phyloP scores from a whole-genome alignment of 108 stramenopile species.

The Nannochloropsis oceanica region DNA sequence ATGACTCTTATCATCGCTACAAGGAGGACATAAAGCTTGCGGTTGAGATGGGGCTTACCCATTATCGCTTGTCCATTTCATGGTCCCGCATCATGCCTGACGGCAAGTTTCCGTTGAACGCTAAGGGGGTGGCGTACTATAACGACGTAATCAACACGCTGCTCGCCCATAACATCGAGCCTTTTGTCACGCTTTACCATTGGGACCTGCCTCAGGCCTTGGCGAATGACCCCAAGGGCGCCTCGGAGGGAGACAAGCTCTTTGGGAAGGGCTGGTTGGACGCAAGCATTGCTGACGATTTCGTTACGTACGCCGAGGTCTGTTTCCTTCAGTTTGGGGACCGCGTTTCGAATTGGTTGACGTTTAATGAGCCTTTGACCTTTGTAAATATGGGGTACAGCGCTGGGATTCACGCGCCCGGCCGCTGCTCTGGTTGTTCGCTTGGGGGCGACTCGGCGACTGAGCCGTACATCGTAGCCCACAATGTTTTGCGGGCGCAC shows the following conservation, averaged over 20 bases:
- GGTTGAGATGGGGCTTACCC: slow-evolving; percentile 57
- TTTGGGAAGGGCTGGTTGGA: slow-evolving; percentile 32
- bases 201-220: slow-evolving; percentile 83
- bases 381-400: slow-evolving; percentile 63
- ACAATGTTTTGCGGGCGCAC: slow-evolving; percentile 64
- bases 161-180: slow-evolving; percentile 56
- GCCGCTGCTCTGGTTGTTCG: slow-evolving; percentile 25
- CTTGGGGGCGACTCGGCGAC: slow-evolving; percentile 30
- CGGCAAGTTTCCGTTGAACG: slow-evolving; percentile 50
- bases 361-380: slow-evolving; percentile 76
- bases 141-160: slow-evolving; percentile 62
- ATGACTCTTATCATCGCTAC: slow-evolving; percentile 60
- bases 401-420: slow-evolving; percentile 63
- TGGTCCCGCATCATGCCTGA: slow-evolving; percentile 73
- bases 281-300: slow-evolving; percentile 44
- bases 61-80: slow-evolving; percentile 77
- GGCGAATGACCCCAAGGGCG: slow-evolving; percentile 54
- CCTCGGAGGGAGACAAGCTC: background rate
- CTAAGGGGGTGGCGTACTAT: slow-evolving; percentile 66
- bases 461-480: slow-evolving; percentile 56
- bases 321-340: slow-evolving; percentile 74
- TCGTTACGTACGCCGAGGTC: slow-evolving; percentile 64
- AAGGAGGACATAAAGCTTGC: slow-evolving; percentile 55
- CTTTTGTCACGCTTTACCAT: slow-evolving; percentile 75
- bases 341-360: slow-evolving; percentile 77